Base-by-base conservation (phyloP, 768 basidiomycete genomes). In the Tylopilus subfusipes region DNA sequence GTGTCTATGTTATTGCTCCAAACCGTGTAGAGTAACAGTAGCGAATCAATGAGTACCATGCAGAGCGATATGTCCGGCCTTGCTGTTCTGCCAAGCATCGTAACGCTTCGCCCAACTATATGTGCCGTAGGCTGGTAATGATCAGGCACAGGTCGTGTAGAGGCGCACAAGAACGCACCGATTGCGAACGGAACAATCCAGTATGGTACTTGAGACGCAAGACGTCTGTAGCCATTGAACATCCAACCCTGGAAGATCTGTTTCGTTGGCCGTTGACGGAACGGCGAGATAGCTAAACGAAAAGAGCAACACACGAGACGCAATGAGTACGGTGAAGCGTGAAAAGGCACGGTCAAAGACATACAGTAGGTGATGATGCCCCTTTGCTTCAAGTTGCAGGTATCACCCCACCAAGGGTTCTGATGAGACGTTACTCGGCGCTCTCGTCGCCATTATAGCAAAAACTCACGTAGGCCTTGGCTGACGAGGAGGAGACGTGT, bases 351-450 rank as follows among this genome's bases (percentile, higher is more conserved):
- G 38, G 25, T 39, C 29, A 19, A 38, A 10, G 18, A 82, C 91
- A 75, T 65, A 96, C 94, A 80, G 79, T 96, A 97, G 65, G 78
- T 74, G 48, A 82, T 75, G 54, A 95, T 78, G 49, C 93, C 93
- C 73, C 81, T 91, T 66, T 86, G 85, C 68, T 83, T 85, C 62
- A 78, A 78, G 42, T 79, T 75, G 56, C 81, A 80, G 61, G 78
- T 76, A 73, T 88, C 85, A 75, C 93, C 93, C 93, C 93, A 97
- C 93, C 93, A 97, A 48, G 85, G 76, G 72, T 79, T 88, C 91
- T 95, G 68, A 30, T 53, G 44, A 50, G 33, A 42, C 21, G 40
- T 63, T 48, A 56, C n/a, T 54, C 42, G 14, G 9, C 7, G 25
- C 33, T 46, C 22, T 44, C 21, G 16, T n/a, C 33, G 24, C 46